phyloP scores from a whole-genome alignment of 139 green algal genomes.

The Ulvella scutata region DNA sequence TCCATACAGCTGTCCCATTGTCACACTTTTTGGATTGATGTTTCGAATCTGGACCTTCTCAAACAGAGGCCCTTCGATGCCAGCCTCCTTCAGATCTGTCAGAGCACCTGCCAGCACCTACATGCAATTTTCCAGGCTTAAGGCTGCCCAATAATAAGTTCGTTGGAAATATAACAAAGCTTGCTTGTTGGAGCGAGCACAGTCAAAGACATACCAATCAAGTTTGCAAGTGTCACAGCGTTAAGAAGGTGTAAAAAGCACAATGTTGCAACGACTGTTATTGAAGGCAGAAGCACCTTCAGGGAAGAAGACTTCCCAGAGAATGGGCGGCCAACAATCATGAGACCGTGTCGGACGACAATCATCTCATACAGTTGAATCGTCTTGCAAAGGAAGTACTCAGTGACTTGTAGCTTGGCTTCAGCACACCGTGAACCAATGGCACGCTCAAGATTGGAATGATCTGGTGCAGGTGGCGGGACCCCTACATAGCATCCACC shows the following conservation, averaged over 20 bases:
- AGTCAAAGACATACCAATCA: too few species aligned
- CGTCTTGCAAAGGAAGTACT: constrained; percentile 56
- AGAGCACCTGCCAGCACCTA: constrained; percentile 23
- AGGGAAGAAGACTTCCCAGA: constrained; percentile 35
- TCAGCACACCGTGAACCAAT: constrained; percentile 37
- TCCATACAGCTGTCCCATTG: constrained; percentile 72
- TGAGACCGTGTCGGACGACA: constrained; percentile 61
- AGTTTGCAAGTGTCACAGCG: too few species aligned
- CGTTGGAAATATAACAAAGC: too few species aligned
- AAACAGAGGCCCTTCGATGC: constrained; percentile 35
- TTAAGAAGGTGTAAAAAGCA: too few species aligned
- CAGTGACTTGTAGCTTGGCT: constrained; percentile 44
- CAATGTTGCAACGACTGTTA: not conserved
- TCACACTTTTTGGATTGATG: constrained; percentile 70
- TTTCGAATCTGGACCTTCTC: constrained; percentile 32
- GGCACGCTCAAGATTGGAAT: constrained; percentile 28
- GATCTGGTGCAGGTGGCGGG: constrained; percentile 39
- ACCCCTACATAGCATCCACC: constrained; percentile 16
- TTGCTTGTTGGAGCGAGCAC: too few species aligned
- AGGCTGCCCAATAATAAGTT: too few species aligned
- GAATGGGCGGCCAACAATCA: constrained; percentile 59
- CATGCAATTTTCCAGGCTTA: not conserved
- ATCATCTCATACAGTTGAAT: constrained; percentile 83
- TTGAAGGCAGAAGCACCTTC: constrained; percentile 18
- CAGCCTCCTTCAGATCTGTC: constrained; percentile 23